phyloP scores from a whole-genome alignment of 768 basidiomycete genomes.

The Mycena galericulata region DNA sequence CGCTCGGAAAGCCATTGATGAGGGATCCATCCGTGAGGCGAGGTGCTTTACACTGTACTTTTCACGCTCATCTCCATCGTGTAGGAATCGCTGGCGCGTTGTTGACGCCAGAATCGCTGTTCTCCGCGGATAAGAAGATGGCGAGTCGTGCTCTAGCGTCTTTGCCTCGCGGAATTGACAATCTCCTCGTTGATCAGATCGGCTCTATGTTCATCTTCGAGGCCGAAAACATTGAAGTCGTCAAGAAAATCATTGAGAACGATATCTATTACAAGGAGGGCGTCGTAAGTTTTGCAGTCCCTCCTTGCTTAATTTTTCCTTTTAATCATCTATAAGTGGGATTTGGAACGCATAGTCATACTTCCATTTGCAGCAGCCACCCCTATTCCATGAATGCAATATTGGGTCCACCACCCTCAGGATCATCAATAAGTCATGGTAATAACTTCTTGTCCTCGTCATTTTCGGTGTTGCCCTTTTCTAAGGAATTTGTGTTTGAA shows the following conservation, averaged over 20 bases:
- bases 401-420: no score
- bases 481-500: no score
- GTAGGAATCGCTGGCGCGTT: constrained; percentile 49
- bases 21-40: constrained; percentile 51
- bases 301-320: background rate
- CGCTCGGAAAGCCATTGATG: constrained; percentile 42
- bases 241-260: constrained; percentile 28
- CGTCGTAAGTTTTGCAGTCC: constrained; percentile 28
- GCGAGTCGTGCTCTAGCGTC: constrained; percentile 27
- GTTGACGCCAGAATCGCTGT: constrained; percentile 47
- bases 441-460: no score
- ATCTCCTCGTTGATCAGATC: constrained; percentile 6
- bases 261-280: constrained; percentile 36
- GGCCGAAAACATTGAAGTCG: constrained; percentile 52
- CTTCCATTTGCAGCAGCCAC: constrained; percentile 31
- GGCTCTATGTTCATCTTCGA: constrained; percentile 60
- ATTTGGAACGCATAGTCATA: constrained; percentile 32
- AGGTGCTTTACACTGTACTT: background rate
- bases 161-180: background rate
- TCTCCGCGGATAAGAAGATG: constrained; percentile 57
- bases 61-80: background rate
- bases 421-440: no score
- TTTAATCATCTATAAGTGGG: no score
- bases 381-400: constrained; percentile 33
- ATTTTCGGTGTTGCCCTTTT: no score